phyloP scores from a whole-genome alignment of 2,329 filamentous ascomycete genomes.

The Penicillium sp. region DNA sequence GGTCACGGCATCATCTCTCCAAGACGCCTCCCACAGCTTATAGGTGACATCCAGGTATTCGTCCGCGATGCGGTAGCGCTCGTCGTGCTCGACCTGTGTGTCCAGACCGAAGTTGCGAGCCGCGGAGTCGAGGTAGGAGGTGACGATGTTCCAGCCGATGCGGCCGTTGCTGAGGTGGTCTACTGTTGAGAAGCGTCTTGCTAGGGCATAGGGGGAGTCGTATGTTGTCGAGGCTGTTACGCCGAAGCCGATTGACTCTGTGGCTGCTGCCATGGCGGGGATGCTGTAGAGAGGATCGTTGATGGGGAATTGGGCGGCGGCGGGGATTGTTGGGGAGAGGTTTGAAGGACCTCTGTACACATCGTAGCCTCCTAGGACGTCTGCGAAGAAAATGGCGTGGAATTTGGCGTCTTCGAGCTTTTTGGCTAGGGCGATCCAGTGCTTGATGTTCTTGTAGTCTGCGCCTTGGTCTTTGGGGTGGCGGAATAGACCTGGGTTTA shows the following conservation, averaged over 20 bases:
- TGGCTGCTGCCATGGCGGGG: constrained; percentile 48
- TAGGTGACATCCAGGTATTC: constrained; percentile 49
- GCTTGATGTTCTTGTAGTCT: constrained; percentile 43
- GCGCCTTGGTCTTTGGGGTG: constrained; percentile 37
- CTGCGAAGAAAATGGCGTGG: constrained; percentile 52
- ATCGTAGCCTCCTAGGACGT: constrained; percentile 49
- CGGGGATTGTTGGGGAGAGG: constrained; percentile 38
- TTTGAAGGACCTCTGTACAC: constrained; percentile 46
- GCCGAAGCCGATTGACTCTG: constrained; percentile 49
- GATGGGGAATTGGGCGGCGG: constrained; percentile 44
- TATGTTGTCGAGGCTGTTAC: constrained; percentile 56
- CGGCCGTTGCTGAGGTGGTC: constrained; percentile 53
- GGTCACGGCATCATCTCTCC: constrained; percentile 44
- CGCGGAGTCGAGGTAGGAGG: constrained; percentile 48
- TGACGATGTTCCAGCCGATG: constrained; percentile 55
- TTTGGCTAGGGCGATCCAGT: constrained; percentile 50
- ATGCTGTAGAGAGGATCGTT: constrained; percentile 44
- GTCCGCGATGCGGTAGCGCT: constrained; percentile 49
- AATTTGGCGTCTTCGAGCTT: constrained; percentile 50
- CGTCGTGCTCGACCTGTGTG: constrained; percentile 49
- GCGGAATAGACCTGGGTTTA: constrained; percentile 44
- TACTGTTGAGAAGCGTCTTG: constrained; percentile 53
- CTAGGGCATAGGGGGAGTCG: constrained; percentile 54
- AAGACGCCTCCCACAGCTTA: constrained; percentile 54
- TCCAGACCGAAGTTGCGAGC: constrained; percentile 49